These are phyloP conservation scores for Oryza longistaminata DNA, from an alignment of 176 grass and related monocot species.

Conservation along the genomic window DNA sequence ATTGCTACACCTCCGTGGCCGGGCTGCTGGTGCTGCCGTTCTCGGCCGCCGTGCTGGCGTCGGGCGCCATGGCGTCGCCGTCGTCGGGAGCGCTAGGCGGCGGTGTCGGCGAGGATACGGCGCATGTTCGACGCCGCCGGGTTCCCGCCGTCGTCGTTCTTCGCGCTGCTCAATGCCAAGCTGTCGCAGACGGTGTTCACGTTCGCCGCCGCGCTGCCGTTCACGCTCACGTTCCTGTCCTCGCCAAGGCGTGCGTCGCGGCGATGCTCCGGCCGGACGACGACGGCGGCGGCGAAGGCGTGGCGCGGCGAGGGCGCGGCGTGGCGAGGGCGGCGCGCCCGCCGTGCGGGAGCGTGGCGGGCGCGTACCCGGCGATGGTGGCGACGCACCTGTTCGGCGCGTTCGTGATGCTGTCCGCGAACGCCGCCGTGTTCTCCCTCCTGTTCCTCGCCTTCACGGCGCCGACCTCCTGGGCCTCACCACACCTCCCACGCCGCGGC, in stretches of 20 bases:
- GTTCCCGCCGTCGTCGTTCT: slow-evolving; percentile 71
- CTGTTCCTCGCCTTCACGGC: slow-evolving; percentile 69
- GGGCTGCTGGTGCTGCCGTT: slow-evolving; percentile 65
- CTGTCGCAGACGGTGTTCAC: slow-evolving; percentile 78
- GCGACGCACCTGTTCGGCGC: slow-evolving; percentile 62
- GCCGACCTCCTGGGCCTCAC: slow-evolving; percentile 52
- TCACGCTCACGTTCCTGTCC: slow-evolving; percentile 65
- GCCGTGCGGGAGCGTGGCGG: slow-evolving; percentile 26
- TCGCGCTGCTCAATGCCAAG: slow-evolving; percentile 72
- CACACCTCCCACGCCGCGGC: slow-evolving; percentile 7
- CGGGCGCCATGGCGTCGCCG: slow-evolving; percentile 37
- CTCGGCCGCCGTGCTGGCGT: slow-evolving; percentile 56
- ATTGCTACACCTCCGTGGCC: slow-evolving; percentile 70
- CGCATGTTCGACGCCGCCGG: slow-evolving; percentile 70
- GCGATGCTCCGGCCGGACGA: slow-evolving; percentile 42
- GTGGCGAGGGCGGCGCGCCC: neutral
- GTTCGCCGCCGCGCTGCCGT: slow-evolving; percentile 59
- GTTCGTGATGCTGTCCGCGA: slow-evolving; percentile 68
- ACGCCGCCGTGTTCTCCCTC: slow-evolving; percentile 79
- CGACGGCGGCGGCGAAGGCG: neutral
- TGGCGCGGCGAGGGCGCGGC: neutral
- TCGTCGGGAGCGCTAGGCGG: slow-evolving; percentile 18
- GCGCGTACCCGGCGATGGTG: slow-evolving; percentile 55
- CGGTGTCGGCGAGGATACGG: slow-evolving; percentile 50
- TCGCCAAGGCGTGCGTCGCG: slow-evolving; percentile 75